These are phyloP conservation scores for Sanghuangporus baumii DNA, from an alignment of 1,284 basidiomycete genomes.

Conservation along the genomic window DNA sequence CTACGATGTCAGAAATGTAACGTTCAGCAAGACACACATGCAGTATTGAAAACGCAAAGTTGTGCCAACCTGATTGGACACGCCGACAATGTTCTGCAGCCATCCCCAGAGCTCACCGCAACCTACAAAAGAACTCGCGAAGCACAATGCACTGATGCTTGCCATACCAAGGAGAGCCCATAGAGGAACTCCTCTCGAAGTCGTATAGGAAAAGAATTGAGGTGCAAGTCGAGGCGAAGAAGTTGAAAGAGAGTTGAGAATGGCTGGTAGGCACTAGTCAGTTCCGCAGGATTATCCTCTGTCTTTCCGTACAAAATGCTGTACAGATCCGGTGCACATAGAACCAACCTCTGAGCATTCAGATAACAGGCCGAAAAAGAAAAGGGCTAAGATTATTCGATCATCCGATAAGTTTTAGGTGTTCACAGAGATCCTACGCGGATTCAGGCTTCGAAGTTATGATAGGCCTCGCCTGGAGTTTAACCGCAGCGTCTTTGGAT, in stretches of 20 bases:
- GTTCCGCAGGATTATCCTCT: too few relatives aligned
- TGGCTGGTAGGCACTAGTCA: conserved; percentile 22
- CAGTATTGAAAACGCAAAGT: not conserved
- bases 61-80: conserved; percentile 55
- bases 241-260: conserved; percentile 62
- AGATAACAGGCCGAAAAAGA: too few relatives aligned
- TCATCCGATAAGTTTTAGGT: too few relatives aligned
- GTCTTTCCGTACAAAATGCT: too few relatives aligned
- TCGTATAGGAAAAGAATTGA: conserved; percentile 57
- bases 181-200: conserved; percentile 54
- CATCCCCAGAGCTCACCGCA: conserved; percentile 69
- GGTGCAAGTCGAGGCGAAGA: conserved; percentile 58
- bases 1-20: not conserved
- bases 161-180: conserved; percentile 61
- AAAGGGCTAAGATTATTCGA: too few relatives aligned
- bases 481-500: too few relatives aligned
- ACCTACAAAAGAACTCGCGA: conserved; percentile 65
- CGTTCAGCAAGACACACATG: not conserved
- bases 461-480: too few relatives aligned
- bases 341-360: too few relatives aligned
- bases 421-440: too few relatives aligned
- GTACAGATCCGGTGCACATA: too few relatives aligned
- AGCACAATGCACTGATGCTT: conserved; percentile 65
- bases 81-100: conserved; percentile 77
- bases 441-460: too few relatives aligned